phyloP scores from a whole-genome alignment of 139 green algal species.

The Chlorella sp. region DNA sequence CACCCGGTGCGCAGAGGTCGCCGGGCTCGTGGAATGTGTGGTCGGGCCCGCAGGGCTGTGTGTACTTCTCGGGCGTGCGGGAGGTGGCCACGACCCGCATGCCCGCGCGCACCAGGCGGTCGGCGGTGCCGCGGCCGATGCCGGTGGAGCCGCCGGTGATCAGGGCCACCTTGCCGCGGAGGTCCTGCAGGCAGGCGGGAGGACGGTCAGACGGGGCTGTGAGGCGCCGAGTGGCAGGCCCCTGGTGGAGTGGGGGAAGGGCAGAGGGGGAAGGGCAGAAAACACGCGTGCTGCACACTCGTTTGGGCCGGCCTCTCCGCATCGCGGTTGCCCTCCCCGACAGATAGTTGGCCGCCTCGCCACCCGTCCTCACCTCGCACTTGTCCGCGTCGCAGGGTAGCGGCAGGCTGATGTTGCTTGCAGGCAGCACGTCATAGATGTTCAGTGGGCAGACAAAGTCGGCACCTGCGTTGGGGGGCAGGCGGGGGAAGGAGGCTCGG shows the following conservation, averaged over 20 bases:
- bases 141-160: constrained; percentile 6
- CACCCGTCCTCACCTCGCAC: background rate
- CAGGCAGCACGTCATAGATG: background rate
- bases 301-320: background rate
- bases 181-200: background rate
- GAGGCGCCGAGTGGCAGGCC: background rate
- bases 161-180: constrained; percentile 11
- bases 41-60: background rate
- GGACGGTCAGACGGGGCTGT: background rate
- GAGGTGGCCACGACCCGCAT: background rate
- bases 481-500: background rate
- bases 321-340: too few relatives aligned
- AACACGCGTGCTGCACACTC: background rate
- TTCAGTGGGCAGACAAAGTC: background rate
- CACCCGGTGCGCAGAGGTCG: constrained; percentile 1
- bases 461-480: background rate
- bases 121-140: background rate
- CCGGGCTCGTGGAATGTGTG: background rate
- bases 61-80: background rate
- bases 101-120: background rate
- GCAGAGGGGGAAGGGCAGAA: background rate
- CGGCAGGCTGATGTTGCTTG: background rate
- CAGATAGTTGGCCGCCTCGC: background rate
- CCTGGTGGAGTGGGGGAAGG: background rate
- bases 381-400: background rate